Percentiles rank a stretch among this genome's conserved stretches.
Conservation (phyloP, 2,329 filamentous ascomycete genomes). For the Aspergillus candidus region DNA sequence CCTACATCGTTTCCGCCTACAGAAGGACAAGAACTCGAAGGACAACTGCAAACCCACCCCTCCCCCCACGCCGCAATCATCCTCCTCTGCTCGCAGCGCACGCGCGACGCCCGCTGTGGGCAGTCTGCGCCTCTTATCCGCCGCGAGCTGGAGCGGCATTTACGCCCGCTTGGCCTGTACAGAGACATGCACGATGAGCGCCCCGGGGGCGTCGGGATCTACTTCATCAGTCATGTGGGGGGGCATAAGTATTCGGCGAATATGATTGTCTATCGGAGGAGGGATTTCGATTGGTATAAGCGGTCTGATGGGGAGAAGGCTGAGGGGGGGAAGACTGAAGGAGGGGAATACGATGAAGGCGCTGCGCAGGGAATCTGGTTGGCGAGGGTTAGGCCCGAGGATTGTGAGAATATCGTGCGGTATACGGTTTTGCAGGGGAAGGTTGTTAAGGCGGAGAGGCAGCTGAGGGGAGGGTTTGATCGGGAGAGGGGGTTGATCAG, state of each 20-base stretch:
- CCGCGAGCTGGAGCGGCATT: slow-evolving; percentile 81
- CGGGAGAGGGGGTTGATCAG: slow-evolving; percentile 71
- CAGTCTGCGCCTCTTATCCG: slow-evolving; percentile 87
- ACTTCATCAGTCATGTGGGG: slow-evolving; percentile 93
- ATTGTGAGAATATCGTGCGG: slow-evolving; percentile 85
- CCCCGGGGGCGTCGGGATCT: slow-evolving; percentile 87
- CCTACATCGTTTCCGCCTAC: slow-evolving; percentile 1
- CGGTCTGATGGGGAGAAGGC: slow-evolving; percentile 22
- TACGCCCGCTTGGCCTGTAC: slow-evolving; percentile 76
- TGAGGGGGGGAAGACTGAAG: slow-evolving; percentile 1
- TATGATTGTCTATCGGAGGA: slow-evolving; percentile 77
- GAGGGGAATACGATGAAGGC: slow-evolving; percentile 37
- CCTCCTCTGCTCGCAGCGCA: slow-evolving; percentile 87
- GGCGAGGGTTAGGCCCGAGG: slow-evolving; percentile 74
- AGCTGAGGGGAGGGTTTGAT: slow-evolving; percentile 88
- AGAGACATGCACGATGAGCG: slow-evolving; percentile 83
- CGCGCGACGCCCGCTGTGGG: slow-evolving; percentile 90
- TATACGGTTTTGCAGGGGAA: slow-evolving; percentile 92
- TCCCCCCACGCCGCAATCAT: slow-evolving; percentile 82
- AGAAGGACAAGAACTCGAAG: slow-evolving; percentile 10
- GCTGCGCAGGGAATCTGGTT: slow-evolving; percentile 92
- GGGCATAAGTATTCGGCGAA: slow-evolving; percentile 97
- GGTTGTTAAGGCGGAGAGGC: slow-evolving; percentile 79
- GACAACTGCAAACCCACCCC: slow-evolving; percentile 51
- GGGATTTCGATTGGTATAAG: slow-evolving; percentile 36